These are phyloP conservation scores for Uncinocarpus reesii DNA, from an alignment of 2,329 filamentous ascomycete species.

Conservation along the genomic window DNA sequence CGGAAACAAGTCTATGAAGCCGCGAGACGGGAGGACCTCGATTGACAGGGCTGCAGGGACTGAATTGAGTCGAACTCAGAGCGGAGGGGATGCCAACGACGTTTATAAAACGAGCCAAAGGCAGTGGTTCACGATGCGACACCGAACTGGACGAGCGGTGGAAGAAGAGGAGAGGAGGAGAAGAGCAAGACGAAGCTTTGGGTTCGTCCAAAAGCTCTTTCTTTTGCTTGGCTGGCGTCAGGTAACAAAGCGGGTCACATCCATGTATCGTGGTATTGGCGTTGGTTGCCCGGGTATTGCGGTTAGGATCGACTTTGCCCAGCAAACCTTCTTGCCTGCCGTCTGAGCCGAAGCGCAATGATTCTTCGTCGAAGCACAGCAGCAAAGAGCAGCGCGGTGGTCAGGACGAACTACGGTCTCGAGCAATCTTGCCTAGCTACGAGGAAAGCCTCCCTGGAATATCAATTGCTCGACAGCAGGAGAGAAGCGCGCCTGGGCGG, in stretches of 20 bases:
- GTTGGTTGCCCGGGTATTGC: background rate
- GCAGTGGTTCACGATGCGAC: background rate
- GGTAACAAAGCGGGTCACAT: constrained; percentile 5
- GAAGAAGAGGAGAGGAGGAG: background rate
- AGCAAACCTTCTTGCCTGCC: constrained; percentile 1
- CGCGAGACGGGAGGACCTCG: background rate
- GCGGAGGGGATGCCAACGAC: constrained; percentile 10
- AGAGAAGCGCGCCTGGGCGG: background rate
- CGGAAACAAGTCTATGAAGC: background rate
- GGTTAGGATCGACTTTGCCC: background rate
- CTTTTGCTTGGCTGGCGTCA: constrained; percentile 12
- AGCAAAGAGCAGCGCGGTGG: background rate
- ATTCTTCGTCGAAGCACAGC: background rate
- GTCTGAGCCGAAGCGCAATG: background rate
- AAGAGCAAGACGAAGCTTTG: constrained; percentile 3
- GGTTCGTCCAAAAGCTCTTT: constrained; percentile 1
- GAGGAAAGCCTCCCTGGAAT: too few species aligned
- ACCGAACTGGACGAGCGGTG: constrained; percentile 3
- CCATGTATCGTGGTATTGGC: background rate
- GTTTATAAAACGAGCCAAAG: constrained; percentile 2
- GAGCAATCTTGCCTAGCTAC: too few species aligned
- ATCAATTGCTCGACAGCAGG: too few species aligned
- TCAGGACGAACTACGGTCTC: too few species aligned
- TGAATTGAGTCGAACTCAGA: constrained; percentile 3
- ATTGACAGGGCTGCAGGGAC: constrained; percentile 2